Percentiles rank a stretch among this genome's conserved stretches.
phyloP scores from a whole-genome alignment of 2,329 filamentous ascomycete species.

The Exophiala xenobiotica region DNA sequence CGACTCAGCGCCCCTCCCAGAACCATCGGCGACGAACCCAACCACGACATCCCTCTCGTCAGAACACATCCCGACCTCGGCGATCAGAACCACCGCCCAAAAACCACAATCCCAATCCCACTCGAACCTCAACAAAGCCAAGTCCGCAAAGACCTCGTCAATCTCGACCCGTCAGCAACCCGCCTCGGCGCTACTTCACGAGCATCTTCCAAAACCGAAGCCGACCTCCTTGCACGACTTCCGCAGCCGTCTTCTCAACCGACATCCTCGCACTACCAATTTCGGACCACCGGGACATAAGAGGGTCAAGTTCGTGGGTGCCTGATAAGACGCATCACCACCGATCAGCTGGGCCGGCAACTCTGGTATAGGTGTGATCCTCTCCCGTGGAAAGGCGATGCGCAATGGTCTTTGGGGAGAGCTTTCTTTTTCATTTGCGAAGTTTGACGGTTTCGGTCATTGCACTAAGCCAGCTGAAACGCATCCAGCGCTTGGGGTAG shows the following conservation, averaged over 20 bases:
- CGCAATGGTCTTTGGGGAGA: no score
- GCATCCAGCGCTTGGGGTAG: no score
- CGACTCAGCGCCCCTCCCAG: background rate
- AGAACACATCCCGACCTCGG: background rate
- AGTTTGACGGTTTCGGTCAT: no score
- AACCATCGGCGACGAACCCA: background rate
- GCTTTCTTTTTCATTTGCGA: no score
- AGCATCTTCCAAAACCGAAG: background rate
- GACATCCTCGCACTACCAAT: constrained; percentile 9
- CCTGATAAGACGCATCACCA: no score
- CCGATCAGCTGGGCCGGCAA: no score
- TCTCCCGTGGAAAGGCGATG: no score
- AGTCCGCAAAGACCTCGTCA: background rate
- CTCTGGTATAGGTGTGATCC: no score
- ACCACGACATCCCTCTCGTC: background rate
- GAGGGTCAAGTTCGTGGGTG: constrained; percentile 18
- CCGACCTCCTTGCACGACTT: constrained; percentile 14
- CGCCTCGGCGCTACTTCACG: background rate
- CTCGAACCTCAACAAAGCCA: background rate
- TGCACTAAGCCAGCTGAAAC: no score
- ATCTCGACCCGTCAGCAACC: background rate
- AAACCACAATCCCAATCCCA: background rate
- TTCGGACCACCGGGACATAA: constrained; percentile 14
- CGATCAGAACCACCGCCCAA: background rate
- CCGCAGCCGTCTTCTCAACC: constrained; percentile 10